Conservation (phyloP, 495 filamentous ascomycete species). For the Daldinia caldariorum region DNA sequence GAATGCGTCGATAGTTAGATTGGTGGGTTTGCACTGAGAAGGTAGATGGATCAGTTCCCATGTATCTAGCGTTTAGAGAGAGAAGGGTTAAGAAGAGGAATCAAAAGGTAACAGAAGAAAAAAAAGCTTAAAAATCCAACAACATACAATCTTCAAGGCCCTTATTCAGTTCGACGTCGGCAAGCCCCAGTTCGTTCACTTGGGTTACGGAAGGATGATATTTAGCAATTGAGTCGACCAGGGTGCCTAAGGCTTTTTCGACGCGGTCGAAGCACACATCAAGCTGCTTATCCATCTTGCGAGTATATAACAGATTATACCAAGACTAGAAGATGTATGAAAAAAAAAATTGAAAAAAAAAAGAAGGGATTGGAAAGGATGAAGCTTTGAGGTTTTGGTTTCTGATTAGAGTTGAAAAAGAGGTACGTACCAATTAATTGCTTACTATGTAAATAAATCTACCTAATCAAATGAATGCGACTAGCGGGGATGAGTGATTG, state of each 20-base stretch:
- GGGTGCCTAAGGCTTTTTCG: constrained; percentile 69
- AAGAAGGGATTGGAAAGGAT: background rate
- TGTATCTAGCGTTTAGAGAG: background rate
- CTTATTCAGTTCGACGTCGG: constrained; percentile 69
- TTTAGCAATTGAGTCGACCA: constrained; percentile 79
- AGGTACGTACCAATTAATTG: background rate
- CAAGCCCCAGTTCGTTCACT: constrained; percentile 71
- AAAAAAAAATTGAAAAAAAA: too few species aligned
- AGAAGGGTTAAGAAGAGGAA: background rate
- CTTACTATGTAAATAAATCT: too few species aligned
- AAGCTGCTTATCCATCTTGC: constrained; percentile 67
- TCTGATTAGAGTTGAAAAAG: background rate
- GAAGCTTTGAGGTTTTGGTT: constrained; percentile 5
- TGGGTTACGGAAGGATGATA: constrained; percentile 75
- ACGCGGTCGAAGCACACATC: constrained; percentile 71
- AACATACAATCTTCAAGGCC: constrained; percentile 67
- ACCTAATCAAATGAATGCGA: background rate
- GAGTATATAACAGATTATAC: background rate
- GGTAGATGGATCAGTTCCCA: background rate
- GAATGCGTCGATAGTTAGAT: constrained; percentile 69
- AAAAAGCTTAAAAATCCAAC: too few species aligned
- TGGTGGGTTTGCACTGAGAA: constrained; percentile 73
- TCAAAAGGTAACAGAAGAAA: background rate
- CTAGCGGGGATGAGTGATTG: background rate
- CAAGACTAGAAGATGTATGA: background rate